phyloP scores from a whole-genome alignment of 2,329 filamentous ascomycete species.

The Xylaria arbuscula region DNA sequence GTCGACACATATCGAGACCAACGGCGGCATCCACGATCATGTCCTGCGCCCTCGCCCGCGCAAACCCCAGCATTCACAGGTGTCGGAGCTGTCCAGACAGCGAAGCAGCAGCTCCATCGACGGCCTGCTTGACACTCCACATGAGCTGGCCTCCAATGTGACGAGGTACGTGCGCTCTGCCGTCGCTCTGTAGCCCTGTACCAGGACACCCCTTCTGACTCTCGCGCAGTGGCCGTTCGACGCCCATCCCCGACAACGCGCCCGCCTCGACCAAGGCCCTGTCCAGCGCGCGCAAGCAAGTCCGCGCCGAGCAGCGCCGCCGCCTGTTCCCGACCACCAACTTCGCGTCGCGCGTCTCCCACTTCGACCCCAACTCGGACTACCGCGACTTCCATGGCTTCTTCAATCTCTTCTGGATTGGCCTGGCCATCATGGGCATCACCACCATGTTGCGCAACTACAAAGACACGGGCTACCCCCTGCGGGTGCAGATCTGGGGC shows the following conservation, averaged over 20 bases:
- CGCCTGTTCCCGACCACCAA: constrained; percentile 94
- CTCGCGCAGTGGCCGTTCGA: constrained; percentile 76
- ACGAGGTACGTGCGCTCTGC: constrained; percentile 55
- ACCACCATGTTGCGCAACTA: constrained; percentile 93
- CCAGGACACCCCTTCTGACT: constrained; percentile 11
- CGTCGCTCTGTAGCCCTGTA: not conserved
- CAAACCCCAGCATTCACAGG: constrained; percentile 61
- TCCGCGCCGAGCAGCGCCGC: constrained; percentile 81
- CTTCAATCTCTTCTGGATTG: constrained; percentile 98
- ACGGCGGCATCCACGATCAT: constrained; percentile 52
- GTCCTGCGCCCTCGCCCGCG: constrained; percentile 62
- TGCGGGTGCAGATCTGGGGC: constrained; percentile 87
- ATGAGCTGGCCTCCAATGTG: constrained; percentile 55
- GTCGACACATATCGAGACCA: constrained; percentile 44
- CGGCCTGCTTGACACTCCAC: constrained; percentile 51
- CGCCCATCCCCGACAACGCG: constrained; percentile 86
- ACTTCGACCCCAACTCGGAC: constrained; percentile 93
- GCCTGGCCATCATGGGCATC: constrained; percentile 94
- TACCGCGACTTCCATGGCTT: constrained; percentile 96
- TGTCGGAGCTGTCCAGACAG: constrained; percentile 58
- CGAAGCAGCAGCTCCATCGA: constrained; percentile 55
- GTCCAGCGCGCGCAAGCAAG: constrained; percentile 84
- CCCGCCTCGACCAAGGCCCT: constrained; percentile 91
- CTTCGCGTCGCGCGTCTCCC: constrained; percentile 89
- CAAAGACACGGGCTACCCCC: constrained; percentile 89